A percentile compares a stretch with the other conserved stretches of the same genome.
Conservation (phyloP, 352 stramenopile genomes). For the Phytophthora pluvialis region DNA sequence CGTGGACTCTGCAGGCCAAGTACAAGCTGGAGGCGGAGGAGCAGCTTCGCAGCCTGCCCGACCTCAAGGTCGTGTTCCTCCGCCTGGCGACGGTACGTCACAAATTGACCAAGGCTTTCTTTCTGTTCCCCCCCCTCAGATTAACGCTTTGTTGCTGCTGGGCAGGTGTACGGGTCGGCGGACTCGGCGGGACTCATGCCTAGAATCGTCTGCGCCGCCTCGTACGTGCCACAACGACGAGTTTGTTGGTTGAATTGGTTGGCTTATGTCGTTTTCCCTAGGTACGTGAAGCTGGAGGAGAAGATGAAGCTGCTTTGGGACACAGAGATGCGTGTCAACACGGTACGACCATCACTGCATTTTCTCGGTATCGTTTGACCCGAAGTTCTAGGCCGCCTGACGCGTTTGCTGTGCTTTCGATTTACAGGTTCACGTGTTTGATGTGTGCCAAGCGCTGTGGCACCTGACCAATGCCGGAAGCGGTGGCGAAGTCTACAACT, state of each 20-base stretch:
- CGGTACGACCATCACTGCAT: slow-evolving; percentile 39
- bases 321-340: slow-evolving; percentile 88
- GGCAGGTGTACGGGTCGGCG: slow-evolving; percentile 78
- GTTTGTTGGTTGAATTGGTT: not conserved
- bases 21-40: slow-evolving; percentile 89
- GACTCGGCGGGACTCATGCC: slow-evolving; percentile 87
- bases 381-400: slow-evolving; percentile 2
- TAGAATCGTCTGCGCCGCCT: slow-evolving; percentile 81
- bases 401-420: not conserved
- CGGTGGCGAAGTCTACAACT: slow-evolving; percentile 77
- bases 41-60: slow-evolving; percentile 58
- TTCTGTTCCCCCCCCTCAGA: not conserved
- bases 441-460: slow-evolving; percentile 83
- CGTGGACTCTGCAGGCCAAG: slow-evolving; percentile 88
- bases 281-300: slow-evolving; percentile 84
- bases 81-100: slow-evolving; percentile 69
- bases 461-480: slow-evolving; percentile 63
- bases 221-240: slow-evolving; percentile 47
- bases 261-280: slow-evolving; percentile 21
- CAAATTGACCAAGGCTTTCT: not conserved
- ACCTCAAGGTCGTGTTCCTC: slow-evolving; percentile 75
- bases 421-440: slow-evolving; percentile 74
- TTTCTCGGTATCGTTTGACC: not conserved
- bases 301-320: slow-evolving; percentile 92
- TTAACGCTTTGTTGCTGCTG: slow-evolving; percentile 1